Evolutionary conservation across 1,139 yeast genomes (phyloP).

Genomic region (Protomyces inundatus): DNA sequence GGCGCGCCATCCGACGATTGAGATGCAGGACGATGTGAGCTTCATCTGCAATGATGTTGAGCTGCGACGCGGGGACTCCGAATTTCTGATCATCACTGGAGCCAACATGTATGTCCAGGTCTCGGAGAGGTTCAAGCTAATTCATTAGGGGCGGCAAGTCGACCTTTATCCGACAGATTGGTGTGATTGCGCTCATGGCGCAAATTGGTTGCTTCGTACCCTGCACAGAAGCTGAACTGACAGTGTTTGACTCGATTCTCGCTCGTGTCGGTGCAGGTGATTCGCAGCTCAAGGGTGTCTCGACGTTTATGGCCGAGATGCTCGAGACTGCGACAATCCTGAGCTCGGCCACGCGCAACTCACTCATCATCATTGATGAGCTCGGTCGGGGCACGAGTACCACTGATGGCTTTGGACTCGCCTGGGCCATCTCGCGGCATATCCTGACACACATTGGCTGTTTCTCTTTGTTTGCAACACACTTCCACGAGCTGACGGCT

Average conservation of each 20-base stretch:
- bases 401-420: conserved; percentile 95
- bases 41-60: conserved; percentile 83
- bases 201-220: conserved; percentile 94
- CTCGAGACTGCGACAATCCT: conserved; percentile 88
- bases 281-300: conserved; percentile 90
- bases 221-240: conserved; percentile 62
- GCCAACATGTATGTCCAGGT: conserved; percentile 80
- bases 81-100: conserved; percentile 84
- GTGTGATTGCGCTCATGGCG: conserved; percentile 81
- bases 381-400: conserved; percentile 96
- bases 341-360: conserved; percentile 75
- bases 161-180: conserved; percentile 86
- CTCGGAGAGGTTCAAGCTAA: neutral
- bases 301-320: conserved; percentile 98
- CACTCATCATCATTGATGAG: conserved; percentile 88
- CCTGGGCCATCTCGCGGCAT: conserved; percentile 91
- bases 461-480: conserved; percentile 89
- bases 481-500: conserved; percentile 89
- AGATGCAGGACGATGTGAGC: conserved; percentile 78
- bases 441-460: conserved; percentile 66
- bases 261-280: conserved; percentile 99
- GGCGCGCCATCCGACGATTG: conserved; percentile 91
- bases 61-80: conserved; percentile 49
- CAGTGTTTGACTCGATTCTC: conserved; percentile 81
- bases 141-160: conserved; percentile 60